Evolutionary conservation across 371 early-diverging fungal species (phyloP).

Genomic region (Encephalitozoon hellem): DNA sequence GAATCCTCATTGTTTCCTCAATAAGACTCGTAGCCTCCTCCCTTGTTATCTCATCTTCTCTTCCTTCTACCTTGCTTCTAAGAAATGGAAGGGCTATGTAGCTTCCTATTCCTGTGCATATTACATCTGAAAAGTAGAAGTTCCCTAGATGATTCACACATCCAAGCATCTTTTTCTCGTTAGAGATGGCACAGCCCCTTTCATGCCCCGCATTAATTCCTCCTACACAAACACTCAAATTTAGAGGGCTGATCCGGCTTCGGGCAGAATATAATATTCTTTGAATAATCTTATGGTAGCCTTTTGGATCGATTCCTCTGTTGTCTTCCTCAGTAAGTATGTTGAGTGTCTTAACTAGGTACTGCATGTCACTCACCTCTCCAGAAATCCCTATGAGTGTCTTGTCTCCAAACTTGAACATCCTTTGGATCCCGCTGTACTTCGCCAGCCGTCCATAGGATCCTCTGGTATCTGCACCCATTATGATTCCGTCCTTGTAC

Average conservation of each 20-base stretch:
- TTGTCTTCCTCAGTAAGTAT: conserved; percentile 66
- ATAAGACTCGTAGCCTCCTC: conserved; percentile 77
- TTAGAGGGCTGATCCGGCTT: conserved; percentile 79
- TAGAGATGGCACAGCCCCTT: background rate
- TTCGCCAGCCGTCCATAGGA: conserved; percentile 89
- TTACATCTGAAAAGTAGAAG: conserved; percentile 74
- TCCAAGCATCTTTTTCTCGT: conserved; percentile 70
- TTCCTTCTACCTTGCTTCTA: conserved; percentile 63
- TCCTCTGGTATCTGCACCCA: conserved; percentile 82
- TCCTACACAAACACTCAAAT: conserved; percentile 82
- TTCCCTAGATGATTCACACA: conserved; percentile 87
- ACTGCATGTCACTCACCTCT: conserved; percentile 83
- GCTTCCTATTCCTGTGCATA: conserved; percentile 90
- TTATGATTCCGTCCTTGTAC: conserved; percentile 89
- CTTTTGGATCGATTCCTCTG: conserved; percentile 33
- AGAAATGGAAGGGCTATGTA: conserved; percentile 87
- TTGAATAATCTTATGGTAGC: conserved; percentile 55
- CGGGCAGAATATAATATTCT: conserved; percentile 81
- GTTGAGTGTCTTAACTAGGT: conserved; percentile 72
- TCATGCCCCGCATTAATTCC: conserved; percentile 64
- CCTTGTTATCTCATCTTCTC: conserved; percentile 63
- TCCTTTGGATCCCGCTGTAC: conserved; percentile 76
- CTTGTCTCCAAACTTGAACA: conserved; percentile 68
- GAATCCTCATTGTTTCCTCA: conserved; percentile 78
- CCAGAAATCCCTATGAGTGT: conserved; percentile 80